Base-by-base conservation (phyloP, 1,284 basidiomycete genomes). In the Ceratobasidium sp. region DNA sequence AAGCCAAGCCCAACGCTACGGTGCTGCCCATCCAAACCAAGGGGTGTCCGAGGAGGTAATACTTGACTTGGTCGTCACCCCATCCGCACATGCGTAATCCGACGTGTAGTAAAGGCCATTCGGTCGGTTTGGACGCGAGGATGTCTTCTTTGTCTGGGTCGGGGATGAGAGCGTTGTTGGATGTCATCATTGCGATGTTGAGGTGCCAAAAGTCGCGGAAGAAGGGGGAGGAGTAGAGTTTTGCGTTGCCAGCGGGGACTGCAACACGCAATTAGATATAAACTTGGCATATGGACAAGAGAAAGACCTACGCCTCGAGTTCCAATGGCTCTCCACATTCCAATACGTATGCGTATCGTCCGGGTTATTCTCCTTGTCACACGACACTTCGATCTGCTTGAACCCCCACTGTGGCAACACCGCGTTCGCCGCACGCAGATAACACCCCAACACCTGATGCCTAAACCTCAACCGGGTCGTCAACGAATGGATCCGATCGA, bases 181-280 rank as follows among this genome's bases (percentile, higher is more conserved):
- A 98, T 0, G 97, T 98, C 96, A 98, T 97, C 98, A 99, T 99
- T 18, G 97, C 97, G 18, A 99, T 95, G 83, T 99, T 99, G 78
- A 99, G 91, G 85, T 99, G 97, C 91, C 96, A 97, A 86, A 99
- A 99, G 86, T 99, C 97, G 77, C 94, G 93, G 77, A 98, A 87
- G 90, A 99, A 99, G 0, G 97, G 94, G 2, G 97, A 98, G 60
- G 88, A 89, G 88, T 97, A 98, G 79, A 93, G 90, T 83, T 95
- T 95, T 72, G 89, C 89, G 77, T 97, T 89, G 3, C 95, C 97
- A 4, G 90, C 83, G 3, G 96, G 95, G 5, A 99, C 95, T 97
- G 83, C 39, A 42, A 56, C 23, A 56, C 39, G 13, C 64, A 40
- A 76, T 23, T 5, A 39, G 18, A 44, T 0, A 46, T 46, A 55